These are phyloP conservation scores for Coleophoma crateriformis DNA, from an alignment of 2,329 filamentous ascomycete genomes.

Conservation along the genomic window DNA sequence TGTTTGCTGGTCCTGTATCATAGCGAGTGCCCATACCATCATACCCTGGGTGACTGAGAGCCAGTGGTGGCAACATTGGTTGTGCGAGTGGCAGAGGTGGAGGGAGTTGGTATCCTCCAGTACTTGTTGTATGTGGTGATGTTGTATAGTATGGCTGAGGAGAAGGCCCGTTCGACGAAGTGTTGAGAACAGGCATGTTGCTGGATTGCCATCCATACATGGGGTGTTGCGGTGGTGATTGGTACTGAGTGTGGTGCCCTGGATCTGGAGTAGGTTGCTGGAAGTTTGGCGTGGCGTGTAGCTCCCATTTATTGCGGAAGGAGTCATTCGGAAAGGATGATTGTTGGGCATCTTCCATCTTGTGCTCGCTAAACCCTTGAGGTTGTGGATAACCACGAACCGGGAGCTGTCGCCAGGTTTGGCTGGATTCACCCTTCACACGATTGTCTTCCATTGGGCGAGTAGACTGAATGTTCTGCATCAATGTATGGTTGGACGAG, in stretches of 20 bases:
- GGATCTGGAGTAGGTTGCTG: constrained; percentile 3
- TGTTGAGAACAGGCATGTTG: constrained; percentile 6
- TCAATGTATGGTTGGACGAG: background rate
- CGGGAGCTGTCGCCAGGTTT: background rate
- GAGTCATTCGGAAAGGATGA: background rate
- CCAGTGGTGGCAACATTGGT: constrained; percentile 11
- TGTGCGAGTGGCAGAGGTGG: constrained; percentile 11
- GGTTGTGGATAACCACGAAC: background rate
- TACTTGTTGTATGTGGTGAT: constrained; percentile 14
- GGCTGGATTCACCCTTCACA: background rate
- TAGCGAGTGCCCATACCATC: constrained; percentile 10
- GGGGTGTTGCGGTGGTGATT: constrained; percentile 9
- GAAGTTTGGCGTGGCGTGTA: constrained; percentile 6
- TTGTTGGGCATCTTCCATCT: background rate
- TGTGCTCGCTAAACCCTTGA: background rate
- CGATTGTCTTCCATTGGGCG: background rate
- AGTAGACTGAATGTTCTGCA: background rate
- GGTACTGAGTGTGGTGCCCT: background rate
- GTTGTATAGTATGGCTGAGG: constrained; percentile 11
- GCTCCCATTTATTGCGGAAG: background rate
- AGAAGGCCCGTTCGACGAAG: constrained; percentile 3
- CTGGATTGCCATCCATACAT: constrained; percentile 10
- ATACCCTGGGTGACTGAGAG: constrained; percentile 2
- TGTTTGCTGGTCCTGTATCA: constrained; percentile 6
- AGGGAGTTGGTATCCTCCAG: constrained; percentile 8